phyloP scores from a whole-genome alignment of 441 rosid genomes.

The California macrophylla region DNA sequence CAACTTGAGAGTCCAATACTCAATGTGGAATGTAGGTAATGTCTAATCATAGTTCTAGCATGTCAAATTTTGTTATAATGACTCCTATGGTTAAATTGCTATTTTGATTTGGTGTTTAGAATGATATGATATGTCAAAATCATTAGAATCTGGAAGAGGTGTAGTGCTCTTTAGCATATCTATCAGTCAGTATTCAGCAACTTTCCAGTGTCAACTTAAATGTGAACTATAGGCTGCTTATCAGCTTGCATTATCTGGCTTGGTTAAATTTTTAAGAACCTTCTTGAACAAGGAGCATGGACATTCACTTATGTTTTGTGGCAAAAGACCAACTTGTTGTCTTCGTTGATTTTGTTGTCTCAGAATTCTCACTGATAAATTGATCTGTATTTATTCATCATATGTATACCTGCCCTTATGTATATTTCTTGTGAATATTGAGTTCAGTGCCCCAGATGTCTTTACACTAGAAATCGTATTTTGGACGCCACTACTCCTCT shows the following conservation, averaged over 20 bases:
- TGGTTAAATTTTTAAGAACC: not conserved
- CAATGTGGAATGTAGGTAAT: not conserved
- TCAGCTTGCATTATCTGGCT: not conserved
- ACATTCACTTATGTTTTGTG: not conserved
- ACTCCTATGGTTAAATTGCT: not conserved
- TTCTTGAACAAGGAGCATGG: not conserved
- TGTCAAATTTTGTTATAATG: not conserved
- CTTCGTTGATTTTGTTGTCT: not conserved
- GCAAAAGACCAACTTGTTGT: not conserved
- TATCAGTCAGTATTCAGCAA: not conserved
- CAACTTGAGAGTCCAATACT: not conserved
- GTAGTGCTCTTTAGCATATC: not conserved
- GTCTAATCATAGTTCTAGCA: not conserved
- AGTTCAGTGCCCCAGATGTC: too few relatives aligned
- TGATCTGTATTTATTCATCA: not conserved
- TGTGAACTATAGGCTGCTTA: not conserved
- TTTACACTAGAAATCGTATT: too few relatives aligned
- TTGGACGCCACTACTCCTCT: too few relatives aligned
- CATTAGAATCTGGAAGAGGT: not conserved
- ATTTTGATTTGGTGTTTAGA: too few relatives aligned
- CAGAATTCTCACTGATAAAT: not conserved
- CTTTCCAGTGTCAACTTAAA: not conserved
- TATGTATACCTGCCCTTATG: not conserved
- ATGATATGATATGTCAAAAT: not conserved
- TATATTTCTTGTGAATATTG: not conserved